Evolutionary conservation across 179 eudicot genomes (phyloP).

Genomic region (Pouteria campechiana): DNA sequence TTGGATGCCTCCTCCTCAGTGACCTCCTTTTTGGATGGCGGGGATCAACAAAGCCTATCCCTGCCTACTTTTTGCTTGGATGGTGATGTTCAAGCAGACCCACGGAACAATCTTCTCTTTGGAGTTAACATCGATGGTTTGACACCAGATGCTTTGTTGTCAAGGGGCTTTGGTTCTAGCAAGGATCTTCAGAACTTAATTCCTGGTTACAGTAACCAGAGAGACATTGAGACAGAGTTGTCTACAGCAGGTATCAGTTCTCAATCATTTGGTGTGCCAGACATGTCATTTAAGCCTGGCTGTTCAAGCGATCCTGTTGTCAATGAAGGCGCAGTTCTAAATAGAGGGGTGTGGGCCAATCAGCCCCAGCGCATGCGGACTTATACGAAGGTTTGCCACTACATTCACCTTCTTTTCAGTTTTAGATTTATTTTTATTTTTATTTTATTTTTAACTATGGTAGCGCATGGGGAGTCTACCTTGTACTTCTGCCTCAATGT

Average conservation of each 20-base stretch:
- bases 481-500: no score
- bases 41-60: constrained; percentile 57
- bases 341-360: constrained; percentile 67
- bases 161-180: constrained; percentile 84
- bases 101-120: constrained; percentile 47
- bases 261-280: constrained; percentile 73
- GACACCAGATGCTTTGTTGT: constrained; percentile 81
- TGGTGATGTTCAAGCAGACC: constrained; percentile 70
- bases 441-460: no score
- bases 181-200: constrained; percentile 70
- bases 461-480: no score
- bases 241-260: constrained; percentile 70
- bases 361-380: constrained; percentile 92
- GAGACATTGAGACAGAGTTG: constrained; percentile 73
- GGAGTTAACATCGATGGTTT: constrained; percentile 42
- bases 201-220: constrained; percentile 53
- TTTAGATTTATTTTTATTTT: no score
- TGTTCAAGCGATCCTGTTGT: constrained; percentile 60
- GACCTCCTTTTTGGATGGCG: constrained; percentile 73
- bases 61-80: constrained; percentile 52
- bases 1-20: constrained; percentile 73
- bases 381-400: constrained; percentile 68
- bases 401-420: not conserved
- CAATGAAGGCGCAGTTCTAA: constrained; percentile 53
- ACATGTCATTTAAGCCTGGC: constrained; percentile 64